phyloP scores from a whole-genome alignment of 192 early-diverging fungal genomes.

The Allomyces macrogynus region DNA sequence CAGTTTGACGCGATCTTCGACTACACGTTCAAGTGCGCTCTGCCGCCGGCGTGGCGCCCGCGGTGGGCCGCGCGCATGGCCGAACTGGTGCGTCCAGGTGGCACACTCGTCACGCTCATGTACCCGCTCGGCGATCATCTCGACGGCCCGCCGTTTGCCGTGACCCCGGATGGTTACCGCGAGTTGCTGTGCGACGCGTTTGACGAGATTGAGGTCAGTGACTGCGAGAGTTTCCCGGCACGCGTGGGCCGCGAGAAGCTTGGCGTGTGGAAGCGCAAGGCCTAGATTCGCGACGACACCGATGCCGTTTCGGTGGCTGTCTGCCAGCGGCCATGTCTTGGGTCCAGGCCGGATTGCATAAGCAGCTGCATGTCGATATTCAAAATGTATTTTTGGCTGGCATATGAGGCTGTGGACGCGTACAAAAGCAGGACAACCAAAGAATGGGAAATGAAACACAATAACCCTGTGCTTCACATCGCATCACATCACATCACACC shows the following conservation, averaged over 20 bases:
- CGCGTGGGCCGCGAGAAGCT: conserved; percentile 40
- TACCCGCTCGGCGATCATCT: conserved; percentile 32
- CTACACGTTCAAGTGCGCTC: conserved; percentile 53
- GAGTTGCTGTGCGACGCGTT: conserved; percentile 28
- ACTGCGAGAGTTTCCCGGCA: conserved; percentile 31
- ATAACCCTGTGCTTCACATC: too few species aligned
- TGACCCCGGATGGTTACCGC: conserved; percentile 42
- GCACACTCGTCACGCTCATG: conserved; percentile 53
- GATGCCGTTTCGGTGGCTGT: too few species aligned
- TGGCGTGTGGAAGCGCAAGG: conserved; percentile 34
- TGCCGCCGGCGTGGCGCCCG: conserved; percentile 35
- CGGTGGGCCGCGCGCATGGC: conserved; percentile 44
- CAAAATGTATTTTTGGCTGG: too few species aligned
- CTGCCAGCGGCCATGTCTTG: too few species aligned
- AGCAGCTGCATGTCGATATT: too few species aligned
- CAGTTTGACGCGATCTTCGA: not conserved
- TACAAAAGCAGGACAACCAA: too few species aligned
- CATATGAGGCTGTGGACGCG: too few species aligned
- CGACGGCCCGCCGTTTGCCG: conserved; percentile 53
- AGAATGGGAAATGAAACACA: too few species aligned
- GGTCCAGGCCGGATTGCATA: too few species aligned
- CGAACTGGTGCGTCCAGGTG: conserved; percentile 40
- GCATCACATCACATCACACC: too few species aligned
- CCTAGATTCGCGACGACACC: not conserved
- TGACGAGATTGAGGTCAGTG: conserved; percentile 35